Conservation (phyloP, 192 early-diverging fungal species). For the Entomortierella lignicola region DNA sequence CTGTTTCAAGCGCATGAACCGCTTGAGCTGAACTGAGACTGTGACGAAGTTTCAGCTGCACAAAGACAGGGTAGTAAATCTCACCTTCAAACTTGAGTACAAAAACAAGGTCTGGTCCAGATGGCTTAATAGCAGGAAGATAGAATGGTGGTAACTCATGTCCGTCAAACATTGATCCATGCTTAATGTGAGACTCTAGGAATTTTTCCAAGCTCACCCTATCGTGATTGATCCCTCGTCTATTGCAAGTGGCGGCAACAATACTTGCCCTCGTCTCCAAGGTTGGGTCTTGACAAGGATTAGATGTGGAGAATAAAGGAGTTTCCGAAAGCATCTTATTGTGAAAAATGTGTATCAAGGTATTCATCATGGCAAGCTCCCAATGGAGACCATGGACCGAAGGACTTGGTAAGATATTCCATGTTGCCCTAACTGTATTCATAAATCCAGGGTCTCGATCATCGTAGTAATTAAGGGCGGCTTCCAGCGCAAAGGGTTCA, state of each 20-base stretch:
- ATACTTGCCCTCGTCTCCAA: background rate
- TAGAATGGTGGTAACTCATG: background rate
- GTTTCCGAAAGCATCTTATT: slow-evolving; percentile 10
- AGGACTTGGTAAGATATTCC: slow-evolving; percentile 1
- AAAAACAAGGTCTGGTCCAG: background rate
- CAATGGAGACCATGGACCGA: slow-evolving; percentile 18
- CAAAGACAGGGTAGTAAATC: background rate
- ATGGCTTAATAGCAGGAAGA: background rate
- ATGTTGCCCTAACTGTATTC: slow-evolving; percentile 1
- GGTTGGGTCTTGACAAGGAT: background rate
- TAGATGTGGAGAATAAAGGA: background rate
- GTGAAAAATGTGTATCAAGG: slow-evolving; percentile 22
- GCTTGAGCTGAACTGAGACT: background rate
- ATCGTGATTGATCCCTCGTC: background rate
- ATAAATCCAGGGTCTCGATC: slow-evolving; percentile 12
- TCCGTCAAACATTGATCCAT: background rate
- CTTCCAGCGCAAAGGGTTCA: slow-evolving; percentile 26
- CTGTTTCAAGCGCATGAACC: background rate
- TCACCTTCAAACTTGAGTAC: background rate
- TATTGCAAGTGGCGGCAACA: background rate
- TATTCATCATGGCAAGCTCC: slow-evolving; percentile 13
- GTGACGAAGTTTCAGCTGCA: background rate
- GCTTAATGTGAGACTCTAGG: background rate
- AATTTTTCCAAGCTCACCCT: background rate
- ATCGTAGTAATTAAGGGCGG: slow-evolving; percentile 22